These are phyloP conservation scores for Paecilomyces niveus DNA, from an alignment of 2,329 filamentous ascomycete genomes.

Conservation along the genomic window DNA sequence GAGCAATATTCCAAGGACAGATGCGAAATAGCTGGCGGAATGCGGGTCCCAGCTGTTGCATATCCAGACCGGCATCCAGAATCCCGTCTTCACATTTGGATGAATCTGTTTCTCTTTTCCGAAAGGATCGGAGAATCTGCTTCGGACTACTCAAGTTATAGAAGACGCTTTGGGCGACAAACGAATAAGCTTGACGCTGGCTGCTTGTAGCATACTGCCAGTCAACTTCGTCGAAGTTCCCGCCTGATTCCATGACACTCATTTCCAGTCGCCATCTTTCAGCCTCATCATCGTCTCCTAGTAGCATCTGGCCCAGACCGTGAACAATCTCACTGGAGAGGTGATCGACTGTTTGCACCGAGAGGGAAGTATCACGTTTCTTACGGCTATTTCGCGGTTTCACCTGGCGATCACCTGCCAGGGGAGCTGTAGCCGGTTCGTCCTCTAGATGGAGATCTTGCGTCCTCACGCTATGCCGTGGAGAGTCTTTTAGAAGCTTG, in stretches of 20 bases:
- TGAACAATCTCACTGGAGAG: conserved; percentile 31
- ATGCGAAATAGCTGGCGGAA: conserved; percentile 28
- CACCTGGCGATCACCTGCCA: conserved; percentile 14
- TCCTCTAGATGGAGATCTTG: conserved; percentile 5
- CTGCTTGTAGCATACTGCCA: conserved; percentile 30
- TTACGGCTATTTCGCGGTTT: conserved; percentile 7
- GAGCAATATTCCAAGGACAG: conserved; percentile 33
- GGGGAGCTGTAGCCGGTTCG: conserved; percentile 9
- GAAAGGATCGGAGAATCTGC: conserved; percentile 36
- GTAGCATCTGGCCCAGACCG: conserved; percentile 28
- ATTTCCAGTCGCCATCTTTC: conserved; percentile 32
- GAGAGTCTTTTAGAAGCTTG: conserved; percentile 23
- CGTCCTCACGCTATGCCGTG: conserved; percentile 9
- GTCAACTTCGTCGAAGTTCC: conserved; percentile 29
- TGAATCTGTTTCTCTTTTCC: conserved; percentile 11
- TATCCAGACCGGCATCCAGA: conserved; percentile 16
- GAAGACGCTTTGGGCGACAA: conserved; percentile 38
- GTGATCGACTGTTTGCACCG: conserved; percentile 28
- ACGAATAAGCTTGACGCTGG: conserved; percentile 32
- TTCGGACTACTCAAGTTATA: conserved; percentile 35
- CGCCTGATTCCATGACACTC: conserved; percentile 26
- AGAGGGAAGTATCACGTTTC: conserved; percentile 6
- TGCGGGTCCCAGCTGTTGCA: conserved; percentile 23
- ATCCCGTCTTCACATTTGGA: conserved; percentile 1
- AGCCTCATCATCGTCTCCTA: conserved; percentile 29